Evolutionary conservation across 1,139 yeast genomes (phyloP), one percentile per base, ranked within the genome.

Genomic region (Geotrichum histeridarum): DNA sequence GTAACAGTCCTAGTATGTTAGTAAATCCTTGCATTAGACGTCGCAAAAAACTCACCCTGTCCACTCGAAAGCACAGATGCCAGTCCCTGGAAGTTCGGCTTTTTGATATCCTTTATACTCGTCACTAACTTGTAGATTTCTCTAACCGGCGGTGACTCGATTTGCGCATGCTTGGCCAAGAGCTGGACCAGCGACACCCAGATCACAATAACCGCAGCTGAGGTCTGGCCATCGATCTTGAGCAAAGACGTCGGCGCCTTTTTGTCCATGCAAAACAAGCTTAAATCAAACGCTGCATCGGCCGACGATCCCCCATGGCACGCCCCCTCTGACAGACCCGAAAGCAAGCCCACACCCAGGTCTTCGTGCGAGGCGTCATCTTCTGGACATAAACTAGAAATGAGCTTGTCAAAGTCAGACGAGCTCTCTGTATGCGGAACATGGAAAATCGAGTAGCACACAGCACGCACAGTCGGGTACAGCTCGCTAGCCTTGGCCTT

Each of bases 381-480:
- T 4, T 31, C 14, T 1, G 48, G 42, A 35, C 41, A 48, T 8
- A 46, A 18, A 2, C 11, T 41, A 14, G 35, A 11, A 11, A 53
- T 17, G 17, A 48, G 38, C n/a, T 32, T 31, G 22, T 42, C 36
- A 27, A 48, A 48, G 11, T 4, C 35, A 5, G 42, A 36, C 5
- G n/a, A 12, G 12, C 32, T 18, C 5, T 27, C 32, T 2, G 41
- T 18, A 36, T 27, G 38, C 2, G 55, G 50, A 4, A 48, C 32
- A 27, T 48, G 49, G 12, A 53, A 53, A 36, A 53, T 53, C 1
- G 55, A 53, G 11, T 42, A 38, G 39, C 55, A 53, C 8, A 53
- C 50, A 12, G 55, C 55, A 12, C 31, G 48, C 18, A 47, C 55
- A 22, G 55, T 48, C 8, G 38, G 31, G 35, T 48, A 30, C 8